Evolutionary conservation across 352 stramenopile species (phyloP).

Genomic region (Globisporangium ultimum): DNA sequence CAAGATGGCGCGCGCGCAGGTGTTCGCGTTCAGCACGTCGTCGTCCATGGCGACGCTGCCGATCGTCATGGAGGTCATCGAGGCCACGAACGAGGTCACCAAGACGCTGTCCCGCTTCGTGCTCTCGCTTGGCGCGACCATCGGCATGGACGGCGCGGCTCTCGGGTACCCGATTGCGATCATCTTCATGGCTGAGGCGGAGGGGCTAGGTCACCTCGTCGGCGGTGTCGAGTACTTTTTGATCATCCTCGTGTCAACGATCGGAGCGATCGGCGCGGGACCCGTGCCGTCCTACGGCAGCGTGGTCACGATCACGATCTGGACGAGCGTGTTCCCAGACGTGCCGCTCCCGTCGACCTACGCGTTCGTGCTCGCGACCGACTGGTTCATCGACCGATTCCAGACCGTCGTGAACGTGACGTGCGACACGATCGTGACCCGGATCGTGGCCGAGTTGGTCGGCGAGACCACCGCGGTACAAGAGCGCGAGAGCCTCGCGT

Average conservation of each 20-base stretch:
- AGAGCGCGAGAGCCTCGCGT: conserved; percentile 1
- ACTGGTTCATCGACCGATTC: conserved; percentile 61
- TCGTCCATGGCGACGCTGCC: conserved; percentile 26
- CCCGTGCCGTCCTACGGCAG: conserved; percentile 18
- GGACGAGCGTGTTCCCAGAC: conserved; percentile 21
- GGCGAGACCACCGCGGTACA: background rate
- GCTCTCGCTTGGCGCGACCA: background rate
- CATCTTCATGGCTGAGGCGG: conserved; percentile 30
- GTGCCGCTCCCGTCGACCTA: conserved; percentile 42
- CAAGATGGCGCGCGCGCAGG: conserved; percentile 20
- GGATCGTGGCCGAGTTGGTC: conserved; percentile 37
- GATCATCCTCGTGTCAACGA: conserved; percentile 22
- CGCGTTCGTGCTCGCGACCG: conserved; percentile 48
- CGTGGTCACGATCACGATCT: conserved; percentile 27
- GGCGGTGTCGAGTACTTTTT: conserved; percentile 16
- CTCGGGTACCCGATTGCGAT: conserved; percentile 24
- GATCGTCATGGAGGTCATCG: conserved; percentile 14
- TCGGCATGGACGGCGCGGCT: conserved; percentile 29
- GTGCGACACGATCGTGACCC: conserved; percentile 50
- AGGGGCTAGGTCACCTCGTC: conserved; percentile 17
- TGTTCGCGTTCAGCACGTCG: conserved; percentile 34
- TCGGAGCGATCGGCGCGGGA: conserved; percentile 17
- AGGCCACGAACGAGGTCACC: conserved; percentile 49
- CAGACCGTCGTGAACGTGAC: conserved; percentile 60
- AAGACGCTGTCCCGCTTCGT: conserved; percentile 7